Percentiles rank a stretch among this genome's conserved stretches.
Conservation (phyloP, 2,329 filamentous ascomycete species). For the Trichophyton mentagrophytes region DNA sequence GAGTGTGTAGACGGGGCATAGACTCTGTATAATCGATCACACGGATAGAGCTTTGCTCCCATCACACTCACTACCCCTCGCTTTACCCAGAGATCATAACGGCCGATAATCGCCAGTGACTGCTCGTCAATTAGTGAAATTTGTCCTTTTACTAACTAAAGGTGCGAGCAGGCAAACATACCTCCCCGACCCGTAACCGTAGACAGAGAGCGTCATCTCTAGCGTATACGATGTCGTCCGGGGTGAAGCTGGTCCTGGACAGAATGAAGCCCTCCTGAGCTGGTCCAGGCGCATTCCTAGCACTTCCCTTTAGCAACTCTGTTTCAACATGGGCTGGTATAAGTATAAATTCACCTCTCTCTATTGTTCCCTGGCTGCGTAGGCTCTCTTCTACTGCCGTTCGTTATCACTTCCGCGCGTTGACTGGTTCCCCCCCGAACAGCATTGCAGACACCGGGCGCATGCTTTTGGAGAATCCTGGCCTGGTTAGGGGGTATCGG, state of each 20-base stretch:
- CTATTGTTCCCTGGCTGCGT: background rate
- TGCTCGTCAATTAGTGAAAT: slow-evolving; percentile 12
- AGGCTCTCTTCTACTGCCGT: slow-evolving; percentile 5
- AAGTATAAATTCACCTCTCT: background rate
- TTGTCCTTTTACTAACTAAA: slow-evolving; percentile 14
- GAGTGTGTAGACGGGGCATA: slow-evolving; percentile 47
- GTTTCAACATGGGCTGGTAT: background rate
- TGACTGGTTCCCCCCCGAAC: too few relatives aligned
- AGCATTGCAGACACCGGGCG: background rate
- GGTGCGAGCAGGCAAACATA: slow-evolving; percentile 12
- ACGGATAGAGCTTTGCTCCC: slow-evolving; percentile 44
- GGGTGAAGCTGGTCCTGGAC: slow-evolving; percentile 27
- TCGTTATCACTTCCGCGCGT: background rate
- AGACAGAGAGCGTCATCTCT: slow-evolving; percentile 28
- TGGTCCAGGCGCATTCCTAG: background rate
- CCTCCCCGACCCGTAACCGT: slow-evolving; percentile 29
- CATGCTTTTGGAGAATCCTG: background rate
- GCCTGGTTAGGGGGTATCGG: background rate
- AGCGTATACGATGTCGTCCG: slow-evolving; percentile 27
- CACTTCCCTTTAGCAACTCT: background rate
- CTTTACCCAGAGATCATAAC: slow-evolving; percentile 45
- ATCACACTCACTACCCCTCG: slow-evolving; percentile 44
- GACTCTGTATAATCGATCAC: slow-evolving; percentile 33
- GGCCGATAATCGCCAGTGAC: slow-evolving; percentile 37
- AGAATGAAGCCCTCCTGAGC: slow-evolving; percentile 28